phyloP scores from a whole-genome alignment of 202 grass and related monocot genomes.

The Miscanthus sacchariflorus region DNA sequence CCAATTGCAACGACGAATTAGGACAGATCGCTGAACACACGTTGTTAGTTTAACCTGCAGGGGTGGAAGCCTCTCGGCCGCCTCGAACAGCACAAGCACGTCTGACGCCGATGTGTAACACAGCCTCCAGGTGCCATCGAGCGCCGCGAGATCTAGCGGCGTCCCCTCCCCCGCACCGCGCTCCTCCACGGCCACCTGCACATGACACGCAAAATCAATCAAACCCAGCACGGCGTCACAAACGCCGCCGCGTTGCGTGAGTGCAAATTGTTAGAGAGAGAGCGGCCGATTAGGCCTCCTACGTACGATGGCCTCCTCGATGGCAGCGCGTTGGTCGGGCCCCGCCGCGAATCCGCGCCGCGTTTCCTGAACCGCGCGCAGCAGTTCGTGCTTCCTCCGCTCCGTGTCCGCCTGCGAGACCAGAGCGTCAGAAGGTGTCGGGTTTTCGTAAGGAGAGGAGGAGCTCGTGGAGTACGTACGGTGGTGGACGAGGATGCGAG shows the following conservation, averaged over 20 bases:
- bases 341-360: slow-evolving; percentile 67
- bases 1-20: background rate
- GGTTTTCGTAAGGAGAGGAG: background rate
- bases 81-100: slow-evolving; percentile 88
- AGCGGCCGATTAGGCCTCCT: background rate
- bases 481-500: slow-evolving; percentile 14
- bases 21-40: background rate
- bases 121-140: slow-evolving; percentile 91
- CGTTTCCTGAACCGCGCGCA: slow-evolving; percentile 81
- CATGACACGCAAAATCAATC: slow-evolving; percentile 26
- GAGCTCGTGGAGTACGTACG: background rate
- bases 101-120: slow-evolving; percentile 91
- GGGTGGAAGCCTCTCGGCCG: slow-evolving; percentile 73
- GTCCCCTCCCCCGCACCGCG: slow-evolving; percentile 59
- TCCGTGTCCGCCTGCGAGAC: slow-evolving; percentile 68
- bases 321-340: slow-evolving; percentile 77
- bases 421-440: slow-evolving; percentile 10
- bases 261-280: background rate
- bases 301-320: slow-evolving; percentile 85
- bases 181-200: slow-evolving; percentile 81
- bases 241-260: background rate
- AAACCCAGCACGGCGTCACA: background rate
- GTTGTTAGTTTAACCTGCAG: slow-evolving; percentile 51
- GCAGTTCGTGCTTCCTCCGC: slow-evolving; percentile 74
- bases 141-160: slow-evolving; percentile 64